Evolutionary conservation across 1,139 yeast species (phyloP), one percentile per base, ranked within the genome.

Genomic region (Geotrichum europaeum): DNA sequence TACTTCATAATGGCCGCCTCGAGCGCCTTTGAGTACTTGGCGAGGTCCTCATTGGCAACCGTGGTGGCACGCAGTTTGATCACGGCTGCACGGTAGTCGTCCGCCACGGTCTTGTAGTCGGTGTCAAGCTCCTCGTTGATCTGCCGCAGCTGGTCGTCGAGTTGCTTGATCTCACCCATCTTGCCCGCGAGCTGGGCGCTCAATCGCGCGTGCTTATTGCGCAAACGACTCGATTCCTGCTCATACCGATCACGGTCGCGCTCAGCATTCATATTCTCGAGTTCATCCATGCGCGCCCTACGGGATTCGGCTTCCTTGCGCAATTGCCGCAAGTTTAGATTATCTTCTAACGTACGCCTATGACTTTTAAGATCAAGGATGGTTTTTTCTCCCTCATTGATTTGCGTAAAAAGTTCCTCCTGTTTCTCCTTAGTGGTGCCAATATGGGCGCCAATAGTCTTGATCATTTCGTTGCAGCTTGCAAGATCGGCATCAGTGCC

Each of bases 1-100:
- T 85, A 94, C 68, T 86, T 86, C 97, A 95, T 92, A 57, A 95
- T 92, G 0, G 98, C 97, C 66, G 84, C 84, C 69, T 95, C 99
- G 57, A 95, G 78, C 0, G 97, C 96, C 67, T 85, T 89, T 13
- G 91, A 83, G 69, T 91, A 91, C 1, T 88, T 87, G 24, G 81
- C 86, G 57, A 95, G 78, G 74, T 95, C 99, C 62, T 88, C 90
- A 9, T 89, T 86, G n/a, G 90, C 88, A 56, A 89, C 81, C 45
- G 85, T 73, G 63, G 87, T 87, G 0, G 96, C 87, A 67, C 89
- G 94, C 49, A 91, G 77, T 67, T 84, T 84, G 32, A 91, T 83
- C 81, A 90, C 84, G 65, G 89, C 95, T 62, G 81, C 79, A 56
- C 84, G 85, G 70, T 87, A 90, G 28, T 76, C 76, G 40, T 77